A percentile compares a stretch with the other conserved stretches of the same genome.
These are phyloP conservation scores for Helicocarpus griseus DNA, from an alignment of 2,329 filamentous ascomycete genomes.

Conservation along the genomic window DNA sequence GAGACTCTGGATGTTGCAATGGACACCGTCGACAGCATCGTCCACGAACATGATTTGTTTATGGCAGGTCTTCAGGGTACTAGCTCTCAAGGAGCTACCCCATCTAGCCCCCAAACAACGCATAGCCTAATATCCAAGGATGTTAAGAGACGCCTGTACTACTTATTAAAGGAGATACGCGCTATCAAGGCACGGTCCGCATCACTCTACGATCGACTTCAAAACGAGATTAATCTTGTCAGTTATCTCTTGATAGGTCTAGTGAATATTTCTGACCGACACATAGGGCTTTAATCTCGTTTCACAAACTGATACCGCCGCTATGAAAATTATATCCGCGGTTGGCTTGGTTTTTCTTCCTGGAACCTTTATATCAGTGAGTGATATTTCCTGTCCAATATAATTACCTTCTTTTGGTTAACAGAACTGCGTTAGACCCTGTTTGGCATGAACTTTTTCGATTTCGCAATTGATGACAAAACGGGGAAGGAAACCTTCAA, in stretches of 20 bases:
- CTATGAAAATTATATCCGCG: conserved; percentile 23
- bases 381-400: conserved; percentile 3
- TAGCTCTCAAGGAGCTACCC: background rate
- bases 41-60: conserved; percentile 15
- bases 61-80: conserved; percentile 5
- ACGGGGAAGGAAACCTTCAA: conserved; percentile 14
- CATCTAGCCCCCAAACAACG: background rate
- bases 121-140: background rate
- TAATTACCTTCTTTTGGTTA: background rate
- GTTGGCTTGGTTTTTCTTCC: conserved; percentile 22
- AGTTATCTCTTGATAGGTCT: background rate
- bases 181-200: conserved; percentile 19
- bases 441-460: conserved; percentile 29
- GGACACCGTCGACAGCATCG: conserved; percentile 18
- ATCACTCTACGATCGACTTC: conserved; percentile 21
- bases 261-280: background rate
- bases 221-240: conserved; percentile 27
- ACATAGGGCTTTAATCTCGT: conserved; percentile 24
- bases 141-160: conserved; percentile 12
- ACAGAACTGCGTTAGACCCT: conserved; percentile 16
- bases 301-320: conserved; percentile 22
- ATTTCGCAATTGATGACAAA: conserved; percentile 13
- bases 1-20: conserved; percentile 25
- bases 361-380: conserved; percentile 23
- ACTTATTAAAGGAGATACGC: conserved; percentile 18